Percentiles rank a stretch among this genome's conserved stretches.
Conservation (phyloP, 2,329 filamentous ascomycete genomes). For the Fusarium brachygibbosum region DNA sequence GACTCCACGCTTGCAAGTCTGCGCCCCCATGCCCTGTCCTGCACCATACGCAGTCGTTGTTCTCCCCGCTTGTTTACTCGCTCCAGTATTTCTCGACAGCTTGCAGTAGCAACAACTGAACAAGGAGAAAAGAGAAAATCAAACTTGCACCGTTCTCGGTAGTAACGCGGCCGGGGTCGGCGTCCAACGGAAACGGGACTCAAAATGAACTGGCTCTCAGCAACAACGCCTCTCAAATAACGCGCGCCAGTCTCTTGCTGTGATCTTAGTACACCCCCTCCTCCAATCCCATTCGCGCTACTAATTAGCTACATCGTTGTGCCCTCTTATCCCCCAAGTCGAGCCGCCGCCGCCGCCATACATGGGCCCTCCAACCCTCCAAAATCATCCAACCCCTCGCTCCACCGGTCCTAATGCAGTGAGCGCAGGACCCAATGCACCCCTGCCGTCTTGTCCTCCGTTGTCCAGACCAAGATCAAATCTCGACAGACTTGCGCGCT, state of each 20-base stretch:
- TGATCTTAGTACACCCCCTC: conserved; percentile 46
- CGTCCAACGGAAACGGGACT: conserved; percentile 45
- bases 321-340: conserved; percentile 49
- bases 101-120: conserved; percentile 41
- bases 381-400: conserved; percentile 51
- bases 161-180: conserved; percentile 47
- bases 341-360: conserved; percentile 50
- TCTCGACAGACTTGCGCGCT: conserved; percentile 50
- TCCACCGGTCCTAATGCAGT: conserved; percentile 51
- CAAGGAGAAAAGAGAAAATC: conserved; percentile 39
- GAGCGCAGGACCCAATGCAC: conserved; percentile 48
- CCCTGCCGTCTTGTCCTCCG: conserved; percentile 48
- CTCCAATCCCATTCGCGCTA: conserved; percentile 43
- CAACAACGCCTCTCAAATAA: conserved; percentile 42
- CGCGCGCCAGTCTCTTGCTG: conserved; percentile 43
- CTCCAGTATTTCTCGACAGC: conserved; percentile 39
- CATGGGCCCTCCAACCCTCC: conserved; percentile 48
- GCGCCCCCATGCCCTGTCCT: conserved; percentile 38
- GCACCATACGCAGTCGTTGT: conserved; percentile 28
- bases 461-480: conserved; percentile 51
- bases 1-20: conserved; percentile 37
- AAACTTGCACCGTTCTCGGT: conserved; percentile 38
- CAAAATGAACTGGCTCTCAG: conserved; percentile 41
- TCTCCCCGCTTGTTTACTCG: conserved; percentile 33
- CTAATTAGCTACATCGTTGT: conserved; percentile 47